These are phyloP conservation scores for Polytrichum formosum DNA, from an alignment of 225 moss, liverwort and hornwort genomes.

Conservation along the genomic window DNA sequence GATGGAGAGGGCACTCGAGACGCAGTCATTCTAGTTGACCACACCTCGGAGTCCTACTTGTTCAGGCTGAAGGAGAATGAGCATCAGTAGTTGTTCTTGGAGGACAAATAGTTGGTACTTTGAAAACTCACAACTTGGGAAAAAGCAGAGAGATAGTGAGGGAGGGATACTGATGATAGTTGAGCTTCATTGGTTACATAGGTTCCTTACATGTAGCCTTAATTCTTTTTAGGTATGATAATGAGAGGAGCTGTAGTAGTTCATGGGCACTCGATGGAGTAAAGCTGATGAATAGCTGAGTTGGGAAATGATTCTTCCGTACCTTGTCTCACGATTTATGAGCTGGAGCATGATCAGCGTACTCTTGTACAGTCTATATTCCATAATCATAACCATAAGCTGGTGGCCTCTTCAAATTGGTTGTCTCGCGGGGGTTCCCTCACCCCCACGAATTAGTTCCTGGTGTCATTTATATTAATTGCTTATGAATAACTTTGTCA, in stretches of 20 bases:
- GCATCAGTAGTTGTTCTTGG: no score
- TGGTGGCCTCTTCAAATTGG: neutral
- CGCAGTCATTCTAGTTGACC: no score
- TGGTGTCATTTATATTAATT: no score
- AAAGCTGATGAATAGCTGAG: neutral
- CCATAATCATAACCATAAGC: neutral
- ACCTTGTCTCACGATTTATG: neutral
- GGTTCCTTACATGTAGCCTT: neutral
- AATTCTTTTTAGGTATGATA: constrained; percentile 7
- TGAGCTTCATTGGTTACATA: neutral
- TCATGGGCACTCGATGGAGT: constrained; percentile 1
- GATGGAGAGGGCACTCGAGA: no score
- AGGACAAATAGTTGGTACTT: no score
- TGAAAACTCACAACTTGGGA: no score
- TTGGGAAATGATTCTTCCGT: constrained; percentile 2
- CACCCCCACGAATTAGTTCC: no score
- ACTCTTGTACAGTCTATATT: neutral
- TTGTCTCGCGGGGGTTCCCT: neutral
- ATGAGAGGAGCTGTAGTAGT: neutral
- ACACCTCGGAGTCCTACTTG: no score
- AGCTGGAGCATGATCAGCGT: constrained; percentile 1
- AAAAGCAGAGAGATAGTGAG: no score
- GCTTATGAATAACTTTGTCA: no score
- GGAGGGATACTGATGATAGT: neutral
- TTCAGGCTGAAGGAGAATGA: no score